Evolutionary conservation across 345 rosid genomes (phyloP).

Genomic region (Hevea brasiliensis): DNA sequence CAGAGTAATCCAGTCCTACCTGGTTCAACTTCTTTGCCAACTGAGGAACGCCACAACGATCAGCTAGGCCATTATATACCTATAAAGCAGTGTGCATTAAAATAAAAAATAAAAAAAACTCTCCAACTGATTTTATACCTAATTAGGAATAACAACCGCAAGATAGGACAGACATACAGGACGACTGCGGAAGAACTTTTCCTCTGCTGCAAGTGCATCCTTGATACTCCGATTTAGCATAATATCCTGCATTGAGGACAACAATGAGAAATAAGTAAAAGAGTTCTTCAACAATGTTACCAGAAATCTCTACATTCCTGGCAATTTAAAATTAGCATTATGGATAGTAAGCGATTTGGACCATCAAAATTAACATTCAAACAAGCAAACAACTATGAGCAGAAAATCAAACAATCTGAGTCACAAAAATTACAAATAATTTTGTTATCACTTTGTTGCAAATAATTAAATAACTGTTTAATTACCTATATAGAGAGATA

Average conservation of each 20-base stretch:
- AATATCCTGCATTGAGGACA: slow-evolving; percentile 59
- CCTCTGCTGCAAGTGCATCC: slow-evolving; percentile 90
- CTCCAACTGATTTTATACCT: background rate
- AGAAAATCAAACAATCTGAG: background rate
- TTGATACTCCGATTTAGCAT: slow-evolving; percentile 76
- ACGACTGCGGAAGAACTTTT: slow-evolving; percentile 86
- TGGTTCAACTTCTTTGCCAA: slow-evolving; percentile 92
- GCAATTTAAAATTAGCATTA: too few species aligned
- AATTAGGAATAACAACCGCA: slow-evolving; percentile 12
- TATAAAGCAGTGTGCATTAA: slow-evolving; percentile 16
- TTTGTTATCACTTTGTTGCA: background rate
- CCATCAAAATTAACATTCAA: background rate
- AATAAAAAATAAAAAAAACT: background rate
- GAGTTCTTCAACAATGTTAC: background rate
- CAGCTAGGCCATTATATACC: slow-evolving; percentile 86
- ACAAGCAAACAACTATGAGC: background rate
- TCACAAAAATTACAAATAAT: background rate
- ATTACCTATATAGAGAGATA: too few species aligned
- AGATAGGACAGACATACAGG: slow-evolving; percentile 58
- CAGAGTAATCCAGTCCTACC: slow-evolving; percentile 40
- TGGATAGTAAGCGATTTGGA: background rate
- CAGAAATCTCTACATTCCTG: background rate
- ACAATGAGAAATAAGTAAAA: background rate
- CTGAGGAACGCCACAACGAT: slow-evolving; percentile 93
- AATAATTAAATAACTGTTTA: background rate